Evolutionary conservation across 192 early-diverging fungal species (phyloP), one percentile per base, ranked within the genome.

Genomic region (Thamnidium elegans): DNA sequence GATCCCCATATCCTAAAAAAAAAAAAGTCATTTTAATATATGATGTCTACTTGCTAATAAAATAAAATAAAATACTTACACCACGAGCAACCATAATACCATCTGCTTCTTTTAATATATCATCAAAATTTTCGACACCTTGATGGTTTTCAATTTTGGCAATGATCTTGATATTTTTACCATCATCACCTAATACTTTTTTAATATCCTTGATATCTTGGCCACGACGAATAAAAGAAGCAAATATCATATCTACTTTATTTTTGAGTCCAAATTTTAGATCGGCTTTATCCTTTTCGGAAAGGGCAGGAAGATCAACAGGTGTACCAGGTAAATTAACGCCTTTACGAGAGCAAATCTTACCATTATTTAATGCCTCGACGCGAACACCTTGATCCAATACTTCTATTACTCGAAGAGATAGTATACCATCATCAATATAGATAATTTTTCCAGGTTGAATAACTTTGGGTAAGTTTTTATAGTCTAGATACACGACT

Each of bases 51-150:
- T n/a, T n/a, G n/a, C n/a, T n/a, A n/a, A n/a, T n/a, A n/a, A n/a
- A n/a, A n/a, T n/a, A n/a, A n/a, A n/a, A n/a, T n/a, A n/a, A n/a
- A n/a, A n/a, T 44, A 23, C 56, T 58, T 58, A 58, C 56, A 67
- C 95, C 94, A 69, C 95, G 90, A 21, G 94, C 95, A 62, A 96
- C 89, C 94, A 97, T 97, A 63, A 97, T 87, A 50, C 94, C 95
- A 70, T 97, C 95, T 13, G 91, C 90, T 59, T 87, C 94, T 47
- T 70, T 78, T 50, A 97, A 76, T 72, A 97, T 97, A 55, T 92
- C 94, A 73, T 95, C 95, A 85, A 97, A 95, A 75, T 96, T 96
- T 70, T 86, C 78, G 42, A 95, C 84, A 31, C 94, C 95, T 82
- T 97, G 89, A 65, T 92, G 90, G 63, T 89, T 92, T 76, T 95